Evolutionary conservation across 169 alveolate species (phyloP), one percentile per base, ranked within the genome.

Genomic region (Plasmodium chabaudi): DNA sequence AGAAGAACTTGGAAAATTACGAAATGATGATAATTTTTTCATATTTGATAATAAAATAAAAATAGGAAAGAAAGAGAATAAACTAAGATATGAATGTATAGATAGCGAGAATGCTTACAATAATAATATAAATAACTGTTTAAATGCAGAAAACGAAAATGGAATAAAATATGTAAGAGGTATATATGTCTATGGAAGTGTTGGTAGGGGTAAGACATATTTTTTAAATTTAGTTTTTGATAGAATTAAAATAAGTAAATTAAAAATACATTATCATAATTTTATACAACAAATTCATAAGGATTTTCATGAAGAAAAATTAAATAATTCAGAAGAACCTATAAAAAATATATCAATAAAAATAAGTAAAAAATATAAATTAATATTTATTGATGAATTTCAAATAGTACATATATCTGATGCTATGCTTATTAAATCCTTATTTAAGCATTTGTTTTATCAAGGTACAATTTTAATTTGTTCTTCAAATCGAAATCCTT

Each of bases 121-220:
- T 49, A 23, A 17, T 56, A 46, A 17, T 5, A 67, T 2, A 2
- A 5, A 55, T 21, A 15, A 13, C 6, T 12, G 5, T 25, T 5
- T 39, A 34, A 71, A 79, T 6, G 0, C 4, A 9, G 19, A n/a
- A 3, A 19, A 21, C 7, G 82, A 55, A 46, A 49, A 64, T 15
- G 39, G 42, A n/a, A 79, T 79, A 34, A 65, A 69, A 56, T 86
- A 72, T 57, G 39, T 86, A 12, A 86, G 92, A 21, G 92, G 92
- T 2, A 19, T 86, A 23, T 93, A 93, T 59, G 92, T 93, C 17
- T 87, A 93, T 57, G 96, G 96, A 13, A 94, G 96, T 39, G 96
- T 93, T 27, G 96, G 96, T 27, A 93, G 92, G 74, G 96, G 96
- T n/a, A 93, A 93, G 64, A 93, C 96, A n/a, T 77, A 89, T 89